These are phyloP conservation scores for Blastocystis sp. DNA, from an alignment of 352 stramenopile genomes.

Conservation along the genomic window DNA sequence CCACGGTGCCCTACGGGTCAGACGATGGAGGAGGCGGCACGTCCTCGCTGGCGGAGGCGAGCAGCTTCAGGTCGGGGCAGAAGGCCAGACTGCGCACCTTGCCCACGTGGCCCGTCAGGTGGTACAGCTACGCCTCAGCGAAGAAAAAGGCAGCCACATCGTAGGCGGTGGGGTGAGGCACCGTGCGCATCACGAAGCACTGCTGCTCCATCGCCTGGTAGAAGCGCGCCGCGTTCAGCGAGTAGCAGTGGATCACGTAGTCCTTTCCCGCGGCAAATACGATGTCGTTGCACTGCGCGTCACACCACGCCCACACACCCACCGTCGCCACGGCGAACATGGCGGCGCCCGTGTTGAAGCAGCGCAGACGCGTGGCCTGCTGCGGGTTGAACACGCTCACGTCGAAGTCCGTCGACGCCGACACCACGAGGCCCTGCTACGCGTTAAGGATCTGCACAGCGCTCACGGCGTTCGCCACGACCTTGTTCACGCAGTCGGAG, in stretches of 20 bases:
- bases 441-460: neutral
- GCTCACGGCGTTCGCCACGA: constrained; percentile 1
- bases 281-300: constrained; percentile 38
- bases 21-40: neutral
- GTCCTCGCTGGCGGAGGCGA: constrained; percentile 44
- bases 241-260: constrained; percentile 51
- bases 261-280: constrained; percentile 66
- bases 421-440: constrained; percentile 28
- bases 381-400: constrained; percentile 39
- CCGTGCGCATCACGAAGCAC: neutral
- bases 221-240: constrained; percentile 9
- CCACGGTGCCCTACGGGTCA: constrained; percentile 44
- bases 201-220: constrained; percentile 61
- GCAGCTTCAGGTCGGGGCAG: neutral
- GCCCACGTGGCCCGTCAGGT: constrained; percentile 20
- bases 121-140: neutral
- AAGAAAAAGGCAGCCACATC: neutral
- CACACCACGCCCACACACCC: too few species aligned
- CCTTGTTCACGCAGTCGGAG: constrained; percentile 19
- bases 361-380: neutral
- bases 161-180: neutral
- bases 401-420: constrained; percentile 20
- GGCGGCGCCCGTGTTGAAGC: constrained; percentile 6
- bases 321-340: constrained; percentile 46
- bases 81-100: constrained; percentile 42